A percentile compares a stretch with the other conserved stretches of the same genome.
Evolutionary conservation across 257 asterid genomes (phyloP).

Genomic region (Fraxinus cuspidata): DNA sequence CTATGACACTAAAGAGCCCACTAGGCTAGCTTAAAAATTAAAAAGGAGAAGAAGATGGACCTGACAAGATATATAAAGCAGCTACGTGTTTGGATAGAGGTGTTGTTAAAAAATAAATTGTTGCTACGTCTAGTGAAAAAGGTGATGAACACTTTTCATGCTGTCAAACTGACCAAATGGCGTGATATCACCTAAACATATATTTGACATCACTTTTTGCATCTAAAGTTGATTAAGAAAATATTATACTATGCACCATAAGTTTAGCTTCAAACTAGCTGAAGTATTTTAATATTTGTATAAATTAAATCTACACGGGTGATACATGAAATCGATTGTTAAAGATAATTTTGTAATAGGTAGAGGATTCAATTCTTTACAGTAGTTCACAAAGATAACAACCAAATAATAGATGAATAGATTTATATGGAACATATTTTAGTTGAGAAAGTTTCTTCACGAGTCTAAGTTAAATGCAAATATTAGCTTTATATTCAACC

Average conservation of each 20-base stretch:
- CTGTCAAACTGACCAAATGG: slow-evolving; percentile 2
- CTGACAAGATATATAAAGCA: background rate
- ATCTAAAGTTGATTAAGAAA: background rate
- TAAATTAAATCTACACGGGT: background rate
- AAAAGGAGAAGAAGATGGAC: background rate
- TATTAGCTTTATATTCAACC: background rate
- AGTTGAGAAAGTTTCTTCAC: background rate
- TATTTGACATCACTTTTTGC: background rate
- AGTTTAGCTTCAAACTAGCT: background rate
- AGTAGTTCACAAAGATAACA: background rate
- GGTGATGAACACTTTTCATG: background rate
- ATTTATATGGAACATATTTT: background rate
- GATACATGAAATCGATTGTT: background rate
- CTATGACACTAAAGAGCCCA: background rate
- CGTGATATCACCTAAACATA: background rate
- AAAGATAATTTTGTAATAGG: background rate
- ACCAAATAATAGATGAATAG: background rate
- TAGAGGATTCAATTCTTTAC: background rate
- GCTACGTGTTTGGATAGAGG: background rate
- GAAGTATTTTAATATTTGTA: background rate
- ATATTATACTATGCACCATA: background rate
- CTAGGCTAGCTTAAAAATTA: background rate
- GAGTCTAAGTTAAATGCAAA: background rate
- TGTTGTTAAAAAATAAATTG: background rate
- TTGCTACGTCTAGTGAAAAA: background rate